Conservation (phyloP, 305 asterid species). For the Fraxinus nigra region DNA sequence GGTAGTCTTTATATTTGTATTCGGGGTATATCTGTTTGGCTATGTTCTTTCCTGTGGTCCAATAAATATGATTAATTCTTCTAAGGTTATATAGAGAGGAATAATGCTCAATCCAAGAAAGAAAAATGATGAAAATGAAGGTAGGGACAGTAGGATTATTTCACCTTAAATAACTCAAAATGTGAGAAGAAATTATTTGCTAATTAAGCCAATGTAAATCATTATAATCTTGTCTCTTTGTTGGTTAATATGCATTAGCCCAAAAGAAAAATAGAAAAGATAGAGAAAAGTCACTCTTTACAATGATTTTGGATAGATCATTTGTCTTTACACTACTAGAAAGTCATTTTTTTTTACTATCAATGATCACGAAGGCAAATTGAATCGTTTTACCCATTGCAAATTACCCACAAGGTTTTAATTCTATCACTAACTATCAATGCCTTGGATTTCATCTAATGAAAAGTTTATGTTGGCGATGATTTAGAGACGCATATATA, state of each 20-base stretch:
- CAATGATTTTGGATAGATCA: neutral
- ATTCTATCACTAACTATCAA: neutral
- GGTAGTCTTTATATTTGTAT: constrained; percentile 34
- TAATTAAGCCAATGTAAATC: neutral
- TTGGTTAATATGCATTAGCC: constrained; percentile 2
- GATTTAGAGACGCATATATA: neutral
- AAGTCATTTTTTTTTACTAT: neutral
- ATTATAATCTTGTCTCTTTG: neutral
- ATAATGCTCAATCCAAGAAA: neutral
- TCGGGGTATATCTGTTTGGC: constrained; percentile 25
- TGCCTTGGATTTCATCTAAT: neutral
- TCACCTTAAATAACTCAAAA: neutral
- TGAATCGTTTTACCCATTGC: neutral
- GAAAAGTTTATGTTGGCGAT: neutral
- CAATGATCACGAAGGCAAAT: neutral
- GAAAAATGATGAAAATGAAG: neutral
- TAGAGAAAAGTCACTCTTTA: neutral
- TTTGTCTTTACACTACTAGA: neutral
- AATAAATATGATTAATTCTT: constrained; percentile 19
- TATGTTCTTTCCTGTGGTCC: constrained; percentile 48
- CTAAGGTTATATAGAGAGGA: neutral
- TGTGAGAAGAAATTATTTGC: neutral
- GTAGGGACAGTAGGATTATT: neutral
- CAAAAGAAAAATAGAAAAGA: neutral
- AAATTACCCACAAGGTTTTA: neutral